Conservation (phyloP, 148 eudicot genomes). For the Gaultheria prostrata region DNA sequence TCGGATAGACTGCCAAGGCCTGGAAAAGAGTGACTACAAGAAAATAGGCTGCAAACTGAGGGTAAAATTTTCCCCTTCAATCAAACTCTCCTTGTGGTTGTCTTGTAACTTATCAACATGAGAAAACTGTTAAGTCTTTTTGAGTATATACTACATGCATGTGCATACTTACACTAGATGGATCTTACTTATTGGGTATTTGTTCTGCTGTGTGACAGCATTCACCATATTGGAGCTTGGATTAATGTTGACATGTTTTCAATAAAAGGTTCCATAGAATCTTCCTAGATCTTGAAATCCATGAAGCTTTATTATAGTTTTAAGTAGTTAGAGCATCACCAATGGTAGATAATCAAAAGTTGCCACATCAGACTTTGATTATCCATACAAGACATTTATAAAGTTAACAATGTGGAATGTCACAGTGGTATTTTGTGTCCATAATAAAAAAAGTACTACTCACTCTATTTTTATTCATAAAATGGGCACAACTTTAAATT, state of each 20-base stretch:
- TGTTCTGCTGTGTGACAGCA: neutral
- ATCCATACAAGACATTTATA: no score
- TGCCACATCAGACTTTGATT: no score
- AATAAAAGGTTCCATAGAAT: neutral
- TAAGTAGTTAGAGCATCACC: no score
- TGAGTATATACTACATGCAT: neutral
- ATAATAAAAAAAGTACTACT: no score
- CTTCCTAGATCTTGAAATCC: neutral
- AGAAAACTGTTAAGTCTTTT: neutral
- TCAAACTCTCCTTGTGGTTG: neutral
- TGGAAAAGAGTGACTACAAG: slow-evolving; percentile 78
- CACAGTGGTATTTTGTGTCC: no score
- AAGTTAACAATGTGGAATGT: no score
- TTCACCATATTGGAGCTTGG: no score
- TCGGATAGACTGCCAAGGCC: slow-evolving; percentile 82
- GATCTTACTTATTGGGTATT: neutral
- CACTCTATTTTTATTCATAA: no score
- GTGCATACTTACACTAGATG: neutral
- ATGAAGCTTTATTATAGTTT: neutral
- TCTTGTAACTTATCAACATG: neutral
- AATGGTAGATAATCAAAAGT: no score
- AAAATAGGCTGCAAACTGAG: slow-evolving; percentile 83
- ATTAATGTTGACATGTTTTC: neutral
- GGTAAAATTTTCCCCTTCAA: slow-evolving; percentile 38
- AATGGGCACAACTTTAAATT: no score